Evolutionary conservation across 306 rosid species (phyloP).

Genomic region (Gillenia trifoliata): DNA sequence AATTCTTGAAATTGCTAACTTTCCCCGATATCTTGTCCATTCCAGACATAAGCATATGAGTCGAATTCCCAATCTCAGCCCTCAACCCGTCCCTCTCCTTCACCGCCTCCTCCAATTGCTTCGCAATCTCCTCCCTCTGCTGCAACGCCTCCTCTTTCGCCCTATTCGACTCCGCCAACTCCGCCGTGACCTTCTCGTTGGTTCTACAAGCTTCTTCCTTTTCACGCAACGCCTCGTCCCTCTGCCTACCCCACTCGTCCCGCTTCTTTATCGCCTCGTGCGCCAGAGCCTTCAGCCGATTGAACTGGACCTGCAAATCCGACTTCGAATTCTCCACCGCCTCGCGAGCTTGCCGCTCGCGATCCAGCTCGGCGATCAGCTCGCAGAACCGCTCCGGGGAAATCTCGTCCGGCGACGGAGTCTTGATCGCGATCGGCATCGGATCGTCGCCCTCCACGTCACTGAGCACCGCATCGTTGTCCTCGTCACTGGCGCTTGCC

Average conservation of each 20-base stretch:
- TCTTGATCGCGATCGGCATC: conserved; percentile 28
- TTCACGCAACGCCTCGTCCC: conserved; percentile 79
- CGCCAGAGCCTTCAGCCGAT: conserved; percentile 62
- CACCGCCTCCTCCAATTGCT: conserved; percentile 52
- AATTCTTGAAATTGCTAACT: conserved; percentile 58
- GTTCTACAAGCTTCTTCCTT: conserved; percentile 51
- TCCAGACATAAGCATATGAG: conserved; percentile 87
- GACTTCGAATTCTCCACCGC: conserved; percentile 68
- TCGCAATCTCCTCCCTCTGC: conserved; percentile 49
- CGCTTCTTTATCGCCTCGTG: conserved; percentile 90
- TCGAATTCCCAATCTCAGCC: conserved; percentile 81
- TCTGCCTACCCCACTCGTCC: conserved; percentile 63
- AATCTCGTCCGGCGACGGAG: conserved; percentile 47
- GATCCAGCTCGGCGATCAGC: conserved; percentile 78
- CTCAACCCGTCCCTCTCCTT: conserved; percentile 65
- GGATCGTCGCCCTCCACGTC: conserved; percentile 85
- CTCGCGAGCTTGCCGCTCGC: conserved; percentile 67
- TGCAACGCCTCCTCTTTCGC: conserved; percentile 42
- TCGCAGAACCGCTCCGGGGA: conserved; percentile 60
- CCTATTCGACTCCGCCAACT: conserved; percentile 41
- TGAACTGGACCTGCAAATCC: conserved; percentile 63
- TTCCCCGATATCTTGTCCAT: conserved; percentile 84
- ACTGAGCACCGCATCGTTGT: conserved; percentile 81
- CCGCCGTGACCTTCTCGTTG: conserved; percentile 40
- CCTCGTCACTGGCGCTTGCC: conserved; percentile 63